Percentiles rank a stretch among this genome's conserved stretches.
These are phyloP conservation scores for Pleurotus platypus DNA, from an alignment of 768 basidiomycete genomes.

Conservation along the genomic window DNA sequence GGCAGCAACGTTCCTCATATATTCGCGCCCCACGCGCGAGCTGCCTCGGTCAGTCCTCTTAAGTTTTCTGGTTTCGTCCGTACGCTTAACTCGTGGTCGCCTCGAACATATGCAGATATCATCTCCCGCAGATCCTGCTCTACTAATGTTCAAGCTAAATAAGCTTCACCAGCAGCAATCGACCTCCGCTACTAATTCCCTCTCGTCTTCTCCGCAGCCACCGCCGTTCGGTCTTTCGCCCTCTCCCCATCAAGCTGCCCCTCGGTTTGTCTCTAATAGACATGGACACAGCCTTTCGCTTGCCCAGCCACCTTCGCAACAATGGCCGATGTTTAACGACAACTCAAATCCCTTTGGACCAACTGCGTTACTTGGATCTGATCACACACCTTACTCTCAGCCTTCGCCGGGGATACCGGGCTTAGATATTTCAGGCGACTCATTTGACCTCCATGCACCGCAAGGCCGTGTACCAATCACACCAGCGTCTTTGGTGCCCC, in stretches of 20 bases:
- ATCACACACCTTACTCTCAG: slow-evolving; percentile 27
- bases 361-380: slow-evolving; percentile 49
- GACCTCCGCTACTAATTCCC: slow-evolving; percentile 45
- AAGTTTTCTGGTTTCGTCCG: slow-evolving; percentile 15
- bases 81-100: slow-evolving; percentile 16
- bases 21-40: slow-evolving; percentile 75
- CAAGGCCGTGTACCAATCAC: slow-evolving; percentile 51
- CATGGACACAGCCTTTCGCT: slow-evolving; percentile 78
- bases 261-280: slow-evolving; percentile 42
- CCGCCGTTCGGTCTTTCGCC: slow-evolving; percentile 48
- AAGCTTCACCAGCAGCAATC: slow-evolving; percentile 76
- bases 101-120: slow-evolving; percentile 57
- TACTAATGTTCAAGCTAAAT: slow-evolving; percentile 79
- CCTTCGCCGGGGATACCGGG: slow-evolving; percentile 14
- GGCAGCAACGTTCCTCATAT: slow-evolving; percentile 55
- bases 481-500: slow-evolving; percentile 25
- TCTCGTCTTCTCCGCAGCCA: slow-evolving; percentile 59
- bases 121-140: slow-evolving; percentile 83
- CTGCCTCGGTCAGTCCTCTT: slow-evolving; percentile 67
- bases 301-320: slow-evolving; percentile 50
- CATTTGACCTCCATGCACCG: slow-evolving; percentile 42
- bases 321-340: slow-evolving; percentile 27
- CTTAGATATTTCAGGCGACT: slow-evolving; percentile 8
- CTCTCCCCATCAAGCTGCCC: slow-evolving; percentile 38
- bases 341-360: slow-evolving; percentile 68